Percentiles rank a stretch among this genome's conserved stretches.
These are phyloP conservation scores for Cercophora sp. DNA, from an alignment of 495 filamentous ascomycete genomes.

Conservation along the genomic window DNA sequence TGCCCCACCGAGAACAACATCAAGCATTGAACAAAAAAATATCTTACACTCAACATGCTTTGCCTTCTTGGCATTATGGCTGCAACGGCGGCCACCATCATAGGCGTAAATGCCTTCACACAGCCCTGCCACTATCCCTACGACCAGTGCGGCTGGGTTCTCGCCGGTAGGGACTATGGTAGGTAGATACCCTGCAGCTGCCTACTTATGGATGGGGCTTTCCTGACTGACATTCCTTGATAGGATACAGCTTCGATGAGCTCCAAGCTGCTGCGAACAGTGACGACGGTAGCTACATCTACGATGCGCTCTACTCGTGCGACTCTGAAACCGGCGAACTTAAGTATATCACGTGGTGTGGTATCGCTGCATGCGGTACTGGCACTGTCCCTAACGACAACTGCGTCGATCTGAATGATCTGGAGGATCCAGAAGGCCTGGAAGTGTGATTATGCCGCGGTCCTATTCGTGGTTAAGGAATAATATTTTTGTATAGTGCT, in stretches of 20 bases:
- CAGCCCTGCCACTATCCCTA: conserved; percentile 14
- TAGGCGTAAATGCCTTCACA: conserved; percentile 3
- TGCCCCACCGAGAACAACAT: not conserved
- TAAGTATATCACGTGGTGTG: conserved; percentile 5
- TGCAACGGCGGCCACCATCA: not conserved
- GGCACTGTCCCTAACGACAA: conserved; percentile 12
- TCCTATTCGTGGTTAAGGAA: no score
- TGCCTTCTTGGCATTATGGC: not conserved
- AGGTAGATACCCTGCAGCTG: no score
- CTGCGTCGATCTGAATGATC: not conserved
- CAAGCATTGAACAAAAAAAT: not conserved
- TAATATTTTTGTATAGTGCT: no score
- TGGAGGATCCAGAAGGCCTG: no score
- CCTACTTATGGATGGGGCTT: no score
- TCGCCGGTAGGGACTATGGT: conserved; percentile 9
- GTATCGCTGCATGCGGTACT: conserved; percentile 6
- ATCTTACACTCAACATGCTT: not conserved
- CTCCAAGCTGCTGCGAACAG: conserved; percentile 10
- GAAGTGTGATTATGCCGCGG: no score
- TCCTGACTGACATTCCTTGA: no score
- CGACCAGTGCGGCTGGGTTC: conserved; percentile 15
- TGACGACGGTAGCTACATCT: conserved; percentile 13
- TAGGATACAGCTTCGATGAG: conserved; percentile 12
- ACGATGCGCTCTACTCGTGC: conserved; percentile 15
- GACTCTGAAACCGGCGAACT: conserved; percentile 6